Evolutionary conservation across 139 green algal genomes (phyloP), one percentile per base, ranked within the genome.

Genomic region (Trebouxia sp.): DNA sequence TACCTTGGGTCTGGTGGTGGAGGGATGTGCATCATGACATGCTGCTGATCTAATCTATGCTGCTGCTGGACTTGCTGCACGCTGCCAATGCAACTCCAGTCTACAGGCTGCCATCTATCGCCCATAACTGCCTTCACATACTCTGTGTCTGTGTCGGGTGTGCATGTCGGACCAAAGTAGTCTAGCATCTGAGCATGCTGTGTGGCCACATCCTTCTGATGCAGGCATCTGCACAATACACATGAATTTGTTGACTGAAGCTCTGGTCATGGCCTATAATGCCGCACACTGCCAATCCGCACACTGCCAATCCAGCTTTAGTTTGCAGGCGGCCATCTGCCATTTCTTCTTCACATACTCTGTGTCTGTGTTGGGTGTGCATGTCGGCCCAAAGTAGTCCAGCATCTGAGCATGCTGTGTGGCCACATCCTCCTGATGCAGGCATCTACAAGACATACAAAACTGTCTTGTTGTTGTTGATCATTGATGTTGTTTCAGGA

Each of bases 151-250:
- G 32, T 45, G 24, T 87, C 79, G 24, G 86, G 80, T 11, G 82
- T 74, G 75, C 87, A 91, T 2, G 53, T 45, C 24, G 45, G 58
- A 11, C 84, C 81, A 83, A 81, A 91, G 58, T 75, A 90, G 2
- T 78, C 51, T 42, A 85, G 75, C 8, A 58, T 35, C 26, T 50
- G 45, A 20, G 66, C 65, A 35, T 78, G 86, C 62, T 35, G 53
- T 47, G 10, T 43, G 53, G 62, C 78, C 6, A 82, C 38, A 83
- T 86, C 56, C 38, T 38, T 70, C 56, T 77, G 72, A 26, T 85
- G 83, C 55, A 90, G n/a, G 82, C 87, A 90, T 32, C 82, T 51
- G 56, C 30, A 76, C 9, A 17, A 15, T 35, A 28, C 30, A 15
- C 17, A 30, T 69, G 56, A 6, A 17, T 39, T 53, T 14, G 14